Conservation (phyloP, 2,329 filamentous ascomycete genomes). For the Dendrostoma leiphaemia region DNA sequence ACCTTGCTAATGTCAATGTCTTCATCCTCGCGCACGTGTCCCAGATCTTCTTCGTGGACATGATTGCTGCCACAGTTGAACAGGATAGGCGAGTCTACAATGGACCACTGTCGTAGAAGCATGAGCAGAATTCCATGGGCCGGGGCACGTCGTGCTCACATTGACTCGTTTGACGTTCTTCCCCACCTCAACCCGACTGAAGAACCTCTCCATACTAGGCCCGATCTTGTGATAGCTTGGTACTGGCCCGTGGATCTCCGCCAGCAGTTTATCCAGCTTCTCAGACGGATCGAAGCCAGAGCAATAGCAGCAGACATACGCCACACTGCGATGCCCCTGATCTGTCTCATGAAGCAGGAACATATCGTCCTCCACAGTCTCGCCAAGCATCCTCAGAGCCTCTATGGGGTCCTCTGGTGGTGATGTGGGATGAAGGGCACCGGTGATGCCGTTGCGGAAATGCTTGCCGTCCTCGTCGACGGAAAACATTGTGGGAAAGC, state of each 20-base stretch:
- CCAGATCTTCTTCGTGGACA: constrained; percentile 27
- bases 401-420: constrained; percentile 28
- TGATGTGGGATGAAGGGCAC: constrained; percentile 26
- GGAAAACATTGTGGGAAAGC: constrained; percentile 48
- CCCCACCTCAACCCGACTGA: constrained; percentile 44
- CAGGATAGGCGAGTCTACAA: constrained; percentile 42
- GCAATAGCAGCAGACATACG: constrained; percentile 52
- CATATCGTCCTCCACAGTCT: constrained; percentile 54
- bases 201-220: constrained; percentile 54
- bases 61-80: constrained; percentile 39
- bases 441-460: constrained; percentile 41
- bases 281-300: constrained; percentile 49
- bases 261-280: constrained; percentile 48
- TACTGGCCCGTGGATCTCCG: constrained; percentile 51
- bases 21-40: constrained; percentile 32
- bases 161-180: constrained; percentile 50
- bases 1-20: constrained; percentile 39
- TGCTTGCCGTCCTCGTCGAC: constrained; percentile 29
- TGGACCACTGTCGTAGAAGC: constrained; percentile 39
- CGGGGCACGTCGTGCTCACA: no score
- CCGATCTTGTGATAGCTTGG: constrained; percentile 55
- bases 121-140: neutral
- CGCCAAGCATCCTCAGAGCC: constrained; percentile 41
- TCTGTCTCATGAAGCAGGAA: constrained; percentile 45
- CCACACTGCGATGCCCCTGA: constrained; percentile 41